Evolutionary conservation across 2,329 filamentous ascomycete species (phyloP).

Genomic region (Ophiostoma sp.): DNA sequence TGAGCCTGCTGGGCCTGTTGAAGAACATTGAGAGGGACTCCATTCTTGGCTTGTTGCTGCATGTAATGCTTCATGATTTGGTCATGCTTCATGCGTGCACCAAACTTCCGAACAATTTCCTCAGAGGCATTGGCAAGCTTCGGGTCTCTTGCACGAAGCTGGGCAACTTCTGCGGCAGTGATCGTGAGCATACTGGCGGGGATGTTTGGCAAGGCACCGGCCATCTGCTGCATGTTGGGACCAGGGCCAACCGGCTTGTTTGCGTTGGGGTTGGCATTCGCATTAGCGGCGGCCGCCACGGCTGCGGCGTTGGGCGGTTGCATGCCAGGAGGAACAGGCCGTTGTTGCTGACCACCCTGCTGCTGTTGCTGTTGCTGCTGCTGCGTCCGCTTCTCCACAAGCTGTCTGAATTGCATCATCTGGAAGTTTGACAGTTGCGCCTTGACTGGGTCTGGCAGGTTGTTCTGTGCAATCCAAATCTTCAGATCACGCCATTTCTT

Average conservation of each 20-base stretch:
- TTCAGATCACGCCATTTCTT: slow-evolving; percentile 54
- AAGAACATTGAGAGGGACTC: slow-evolving; percentile 8
- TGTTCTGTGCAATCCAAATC: slow-evolving; percentile 44
- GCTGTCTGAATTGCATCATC: slow-evolving; percentile 42
- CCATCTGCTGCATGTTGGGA: slow-evolving; percentile 20
- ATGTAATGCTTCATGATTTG: slow-evolving; percentile 27
- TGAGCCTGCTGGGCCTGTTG: slow-evolving; percentile 28
- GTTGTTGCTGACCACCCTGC: slow-evolving; percentile 28
- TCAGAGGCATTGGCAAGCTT: slow-evolving; percentile 28
- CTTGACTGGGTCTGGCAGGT: slow-evolving; percentile 38
- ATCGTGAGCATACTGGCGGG: slow-evolving; percentile 25
- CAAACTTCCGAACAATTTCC: slow-evolving; percentile 23
- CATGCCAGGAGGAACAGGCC: slow-evolving; percentile 22
- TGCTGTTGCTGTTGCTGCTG: slow-evolving; percentile 22
- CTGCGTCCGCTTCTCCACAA: slow-evolving; percentile 30
- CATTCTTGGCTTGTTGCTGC: slow-evolving; percentile 25
- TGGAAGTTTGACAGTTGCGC: slow-evolving; percentile 41
- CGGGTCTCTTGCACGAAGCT: slow-evolving; percentile 25
- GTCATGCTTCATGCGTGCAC: slow-evolving; percentile 25
- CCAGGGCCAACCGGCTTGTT: background rate
- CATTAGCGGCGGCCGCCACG: background rate
- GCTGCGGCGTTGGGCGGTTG: slow-evolving; percentile 18
- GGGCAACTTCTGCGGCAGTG: slow-evolving; percentile 26
- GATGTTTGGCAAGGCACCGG: slow-evolving; percentile 23
- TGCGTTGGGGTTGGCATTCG: background rate